phyloP scores from a whole-genome alignment of 331 rosid species.

The Quercus tomentella region DNA sequence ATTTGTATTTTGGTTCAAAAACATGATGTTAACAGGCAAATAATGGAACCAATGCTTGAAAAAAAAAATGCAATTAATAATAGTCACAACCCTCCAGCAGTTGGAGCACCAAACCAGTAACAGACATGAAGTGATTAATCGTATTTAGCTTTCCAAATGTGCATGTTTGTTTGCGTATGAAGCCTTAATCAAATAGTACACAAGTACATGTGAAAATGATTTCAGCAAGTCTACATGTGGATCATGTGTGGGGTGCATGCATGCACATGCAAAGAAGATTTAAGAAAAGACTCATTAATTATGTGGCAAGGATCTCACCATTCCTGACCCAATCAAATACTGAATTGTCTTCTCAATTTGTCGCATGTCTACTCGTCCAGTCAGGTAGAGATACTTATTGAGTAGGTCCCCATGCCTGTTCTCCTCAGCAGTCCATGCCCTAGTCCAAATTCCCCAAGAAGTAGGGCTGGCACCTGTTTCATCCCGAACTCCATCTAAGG shows the following conservation, averaged over 20 bases:
- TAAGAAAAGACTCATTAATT: background rate
- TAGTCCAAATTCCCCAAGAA: slow-evolving; percentile 79
- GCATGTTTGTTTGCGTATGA: background rate
- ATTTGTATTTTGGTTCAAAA: background rate
- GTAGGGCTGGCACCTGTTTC: slow-evolving; percentile 84
- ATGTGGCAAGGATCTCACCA: slow-evolving; percentile 44
- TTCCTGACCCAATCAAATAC: slow-evolving; percentile 74
- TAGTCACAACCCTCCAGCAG: background rate
- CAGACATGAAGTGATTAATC: background rate
- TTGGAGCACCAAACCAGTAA: background rate
- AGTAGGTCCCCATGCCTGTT: slow-evolving; percentile 85
- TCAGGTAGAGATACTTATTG: slow-evolving; percentile 70
- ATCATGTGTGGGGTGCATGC: background rate
- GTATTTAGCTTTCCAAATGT: background rate
- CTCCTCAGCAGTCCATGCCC: slow-evolving; percentile 91
- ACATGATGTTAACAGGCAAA: background rate
- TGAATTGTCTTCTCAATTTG: slow-evolving; percentile 84
- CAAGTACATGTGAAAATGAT: background rate
- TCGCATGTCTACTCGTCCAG: slow-evolving; percentile 75
- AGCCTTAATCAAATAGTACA: background rate
- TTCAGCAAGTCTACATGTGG: background rate
- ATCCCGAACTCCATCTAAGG: slow-evolving; percentile 79
- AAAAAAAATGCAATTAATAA: background rate
- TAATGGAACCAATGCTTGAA: background rate
- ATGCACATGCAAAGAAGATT: slow-evolving; percentile 1